These are phyloP conservation scores for Ophioceras dolichostomum DNA, from an alignment of 2,329 filamentous ascomycete species.

Conservation along the genomic window DNA sequence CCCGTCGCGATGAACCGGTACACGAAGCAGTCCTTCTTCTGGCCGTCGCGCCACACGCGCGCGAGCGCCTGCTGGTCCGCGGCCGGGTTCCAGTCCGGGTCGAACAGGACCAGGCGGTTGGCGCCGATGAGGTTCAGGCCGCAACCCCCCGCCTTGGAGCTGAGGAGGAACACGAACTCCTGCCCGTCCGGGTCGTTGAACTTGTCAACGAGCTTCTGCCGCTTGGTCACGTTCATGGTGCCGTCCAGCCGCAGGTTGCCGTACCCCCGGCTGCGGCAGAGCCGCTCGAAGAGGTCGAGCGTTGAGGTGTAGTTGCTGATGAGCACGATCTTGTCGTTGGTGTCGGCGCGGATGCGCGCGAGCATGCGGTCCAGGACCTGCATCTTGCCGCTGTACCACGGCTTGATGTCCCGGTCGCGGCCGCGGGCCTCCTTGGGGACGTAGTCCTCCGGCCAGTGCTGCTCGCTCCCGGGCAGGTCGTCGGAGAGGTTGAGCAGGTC, in stretches of 20 bases:
- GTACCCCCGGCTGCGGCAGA: constrained; percentile 77
- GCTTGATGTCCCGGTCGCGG: constrained; percentile 80
- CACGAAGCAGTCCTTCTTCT: constrained; percentile 98
- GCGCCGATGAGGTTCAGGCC: constrained; percentile 92
- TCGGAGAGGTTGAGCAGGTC: constrained; percentile 74
- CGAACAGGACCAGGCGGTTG: constrained; percentile 89
- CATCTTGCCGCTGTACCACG: constrained; percentile 98
- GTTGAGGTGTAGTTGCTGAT: constrained; percentile 99
- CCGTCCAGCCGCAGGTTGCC: constrained; percentile 84
- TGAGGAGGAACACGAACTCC: constrained; percentile 93
- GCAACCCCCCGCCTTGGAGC: constrained; percentile 91
- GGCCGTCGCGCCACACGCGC: constrained; percentile 95
- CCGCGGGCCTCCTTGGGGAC: constrained; percentile 79
- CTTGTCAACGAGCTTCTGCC: constrained; percentile 91
- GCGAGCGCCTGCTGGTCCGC: constrained; percentile 95
- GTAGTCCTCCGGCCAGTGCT: constrained; percentile 73
- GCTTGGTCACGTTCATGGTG: constrained; percentile 95
- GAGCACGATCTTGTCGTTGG: constrained; percentile 97
- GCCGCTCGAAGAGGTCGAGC: constrained; percentile 81
- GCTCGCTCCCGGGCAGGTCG: constrained; percentile 79
- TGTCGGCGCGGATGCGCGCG: constrained; percentile 85
- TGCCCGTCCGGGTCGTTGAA: constrained; percentile 88
- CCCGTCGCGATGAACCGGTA: constrained; percentile 99
- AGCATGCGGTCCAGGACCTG: constrained; percentile 97
- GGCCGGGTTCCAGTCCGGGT: constrained; percentile 96